phyloP scores from a whole-genome alignment of 805 yeast genomes.

The Ascoidea rubescens region DNA sequence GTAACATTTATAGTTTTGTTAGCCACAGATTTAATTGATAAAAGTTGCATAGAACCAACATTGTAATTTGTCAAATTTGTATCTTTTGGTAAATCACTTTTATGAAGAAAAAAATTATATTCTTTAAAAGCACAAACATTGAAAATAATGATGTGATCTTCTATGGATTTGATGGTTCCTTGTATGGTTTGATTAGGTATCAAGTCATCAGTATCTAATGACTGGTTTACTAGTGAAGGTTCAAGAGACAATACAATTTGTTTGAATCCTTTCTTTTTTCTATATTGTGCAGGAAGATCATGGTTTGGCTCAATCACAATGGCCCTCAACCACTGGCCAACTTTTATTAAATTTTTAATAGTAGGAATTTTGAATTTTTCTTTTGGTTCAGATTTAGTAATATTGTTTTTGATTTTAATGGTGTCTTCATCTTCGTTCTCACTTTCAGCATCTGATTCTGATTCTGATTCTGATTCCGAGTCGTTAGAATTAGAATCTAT shows the following conservation, averaged over 20 bases:
- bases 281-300: slow-evolving; percentile 5
- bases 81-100: slow-evolving; percentile 41
- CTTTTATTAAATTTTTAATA: slow-evolving; percentile 35
- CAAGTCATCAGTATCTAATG: slow-evolving; percentile 46
- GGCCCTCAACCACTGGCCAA: slow-evolving; percentile 85
- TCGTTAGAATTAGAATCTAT: slow-evolving; percentile 25
- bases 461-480: slow-evolving; percentile 23
- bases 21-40: neutral
- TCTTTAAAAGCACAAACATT: slow-evolving; percentile 45
- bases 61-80: slow-evolving; percentile 1
- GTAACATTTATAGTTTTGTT: slow-evolving; percentile 23
- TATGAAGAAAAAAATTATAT: slow-evolving; percentile 60
- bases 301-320: slow-evolving; percentile 40
- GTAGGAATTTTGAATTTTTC: slow-evolving; percentile 35
- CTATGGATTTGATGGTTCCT: slow-evolving; percentile 63
- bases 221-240: slow-evolving; percentile 55
- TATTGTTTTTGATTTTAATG: slow-evolving; percentile 14
- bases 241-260: slow-evolving; percentile 61
- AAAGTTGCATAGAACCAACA: neutral
- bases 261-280: slow-evolving; percentile 30
- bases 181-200: slow-evolving; percentile 53
- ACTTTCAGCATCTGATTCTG: slow-evolving; percentile 21
- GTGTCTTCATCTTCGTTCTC: slow-evolving; percentile 15
- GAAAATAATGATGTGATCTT: slow-evolving; percentile 83
- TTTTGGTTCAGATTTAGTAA: slow-evolving; percentile 11